Conservation (phyloP, 164 flowering plant species). For the Chimonanthus praecox region DNA sequence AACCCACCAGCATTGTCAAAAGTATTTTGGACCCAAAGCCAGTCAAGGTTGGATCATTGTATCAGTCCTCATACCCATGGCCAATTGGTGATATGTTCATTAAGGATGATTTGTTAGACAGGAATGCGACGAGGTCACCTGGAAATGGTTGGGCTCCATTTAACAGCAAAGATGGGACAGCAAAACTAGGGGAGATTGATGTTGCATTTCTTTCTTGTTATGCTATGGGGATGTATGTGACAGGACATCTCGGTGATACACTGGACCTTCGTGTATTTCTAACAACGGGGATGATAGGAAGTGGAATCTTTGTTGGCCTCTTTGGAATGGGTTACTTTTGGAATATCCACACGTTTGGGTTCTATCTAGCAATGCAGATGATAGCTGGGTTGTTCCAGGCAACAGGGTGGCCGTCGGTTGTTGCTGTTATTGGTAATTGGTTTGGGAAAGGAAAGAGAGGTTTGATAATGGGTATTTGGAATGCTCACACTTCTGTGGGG, state of each 20-base stretch:
- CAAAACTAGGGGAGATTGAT: slow-evolving; percentile 82
- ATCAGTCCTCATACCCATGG: slow-evolving; percentile 27
- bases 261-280: slow-evolving; percentile 73
- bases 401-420: slow-evolving; percentile 98
- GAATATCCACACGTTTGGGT: slow-evolving; percentile 64
- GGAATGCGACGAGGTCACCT: slow-evolving; percentile 4
- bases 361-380: slow-evolving; percentile 79
- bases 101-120: slow-evolving; percentile 15
- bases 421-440: slow-evolving; percentile 95
- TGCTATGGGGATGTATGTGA: slow-evolving; percentile 76
- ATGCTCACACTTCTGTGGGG: slow-evolving; percentile 87
- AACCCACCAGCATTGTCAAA: slow-evolving; percentile 85
- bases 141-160: slow-evolving; percentile 78
- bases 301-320: slow-evolving; percentile 74
- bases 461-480: slow-evolving; percentile 91
- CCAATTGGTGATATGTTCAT: slow-evolving; percentile 58
- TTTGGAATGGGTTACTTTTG: slow-evolving; percentile 86
- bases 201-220: slow-evolving; percentile 87
- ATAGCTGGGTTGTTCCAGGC: slow-evolving; percentile 92
- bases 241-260: slow-evolving; percentile 86
- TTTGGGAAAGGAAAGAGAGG: slow-evolving; percentile 90
- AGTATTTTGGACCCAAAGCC: slow-evolving; percentile 68
- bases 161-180: slow-evolving; percentile 64
- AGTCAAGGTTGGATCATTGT: not conserved
- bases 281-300: slow-evolving; percentile 83